Conservation (phyloP, 2,329 filamentous ascomycete genomes). For the Fusarium goolgardi region DNA sequence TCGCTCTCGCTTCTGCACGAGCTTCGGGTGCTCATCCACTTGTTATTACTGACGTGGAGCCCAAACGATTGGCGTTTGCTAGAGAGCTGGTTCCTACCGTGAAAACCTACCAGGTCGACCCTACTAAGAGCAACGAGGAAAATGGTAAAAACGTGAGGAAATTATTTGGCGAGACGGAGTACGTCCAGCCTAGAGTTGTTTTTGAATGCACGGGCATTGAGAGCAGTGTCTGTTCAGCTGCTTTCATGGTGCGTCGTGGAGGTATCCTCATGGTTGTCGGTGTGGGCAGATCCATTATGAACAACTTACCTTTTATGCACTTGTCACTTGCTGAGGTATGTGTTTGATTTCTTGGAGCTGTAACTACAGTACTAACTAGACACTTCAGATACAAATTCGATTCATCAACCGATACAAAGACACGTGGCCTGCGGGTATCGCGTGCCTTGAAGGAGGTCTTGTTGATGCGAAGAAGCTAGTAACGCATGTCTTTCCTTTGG, state of each 20-base stretch:
- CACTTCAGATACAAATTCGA: constrained; percentile 65
- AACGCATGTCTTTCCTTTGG: constrained; percentile 71
- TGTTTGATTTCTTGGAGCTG: background rate
- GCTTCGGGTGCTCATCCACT: constrained; percentile 73
- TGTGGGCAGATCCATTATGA: constrained; percentile 70
- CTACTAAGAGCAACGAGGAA: constrained; percentile 57
- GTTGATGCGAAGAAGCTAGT: constrained; percentile 70
- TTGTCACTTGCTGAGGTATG: constrained; percentile 68
- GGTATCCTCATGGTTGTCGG: constrained; percentile 73
- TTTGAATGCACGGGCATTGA: constrained; percentile 76
- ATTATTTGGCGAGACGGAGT: constrained; percentile 67
- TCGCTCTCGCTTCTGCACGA: constrained; percentile 66
- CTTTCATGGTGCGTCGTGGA: constrained; percentile 66
- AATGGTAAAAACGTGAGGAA: constrained; percentile 64
- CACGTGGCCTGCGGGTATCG: constrained; percentile 75
- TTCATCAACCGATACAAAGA: constrained; percentile 79
- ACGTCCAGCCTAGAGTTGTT: constrained; percentile 67
- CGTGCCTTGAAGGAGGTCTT: constrained; percentile 68
- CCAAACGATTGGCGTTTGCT: constrained; percentile 66
- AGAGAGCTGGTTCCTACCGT: constrained; percentile 66
- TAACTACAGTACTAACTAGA: background rate
- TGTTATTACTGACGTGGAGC: constrained; percentile 72
- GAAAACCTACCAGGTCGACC: constrained; percentile 65
- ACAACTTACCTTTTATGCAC: constrained; percentile 76
- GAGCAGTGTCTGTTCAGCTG: constrained; percentile 69